Base-by-base conservation (phyloP, 495 filamentous ascomycete genomes). In the Penicillium herquei region DNA sequence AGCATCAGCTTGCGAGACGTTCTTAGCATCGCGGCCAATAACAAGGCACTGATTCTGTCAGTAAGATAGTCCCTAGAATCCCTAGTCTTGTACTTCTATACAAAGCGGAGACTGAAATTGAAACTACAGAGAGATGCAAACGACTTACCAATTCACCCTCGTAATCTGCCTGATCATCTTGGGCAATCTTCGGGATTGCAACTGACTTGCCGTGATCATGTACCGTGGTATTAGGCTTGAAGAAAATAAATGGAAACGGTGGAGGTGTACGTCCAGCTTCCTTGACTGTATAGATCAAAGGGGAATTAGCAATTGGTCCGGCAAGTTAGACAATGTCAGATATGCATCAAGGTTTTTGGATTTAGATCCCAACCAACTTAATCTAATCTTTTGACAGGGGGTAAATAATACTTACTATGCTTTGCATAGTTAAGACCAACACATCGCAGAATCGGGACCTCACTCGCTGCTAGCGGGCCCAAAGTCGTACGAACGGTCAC, bases 161-260 rank as follows among this genome's bases (percentile, higher is more conserved):
- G 57, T 82, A 82, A 49, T 82, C 79, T 4, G 71, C 74, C 53
- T 78, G 75, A 10, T 72, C 64, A 49, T 80, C 67, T 59, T 82
- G 79, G 0, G 70, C 74, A 30, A 82, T 73, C 42, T 71, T 72
- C 0, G 80, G 79, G 54, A 83, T 77, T 5, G 65, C 51, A 0
- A 80, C 71, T 12, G 72, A 56, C 7, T 54, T 60, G 8, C 65
- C 62, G 46, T 79, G 78, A 55, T 76, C 78, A 26, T 63, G 52
- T 6, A 81, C 56, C 34, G 69, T 69, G 3, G 80, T 78, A 43
- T 55, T 55, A 7, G 80, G 71, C 54, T 83, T 83, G 62, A 78
- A 74, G 65, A 81, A 82, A 13, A 81, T 70, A 31, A 70, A 76
- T 18, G 80, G 80, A 58, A 66, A 78, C 11, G 72, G 70, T 11